These are phyloP conservation scores for Plasmodium knowlesi DNA, from an alignment of 169 alveolate genomes.

Conservation along the genomic window DNA sequence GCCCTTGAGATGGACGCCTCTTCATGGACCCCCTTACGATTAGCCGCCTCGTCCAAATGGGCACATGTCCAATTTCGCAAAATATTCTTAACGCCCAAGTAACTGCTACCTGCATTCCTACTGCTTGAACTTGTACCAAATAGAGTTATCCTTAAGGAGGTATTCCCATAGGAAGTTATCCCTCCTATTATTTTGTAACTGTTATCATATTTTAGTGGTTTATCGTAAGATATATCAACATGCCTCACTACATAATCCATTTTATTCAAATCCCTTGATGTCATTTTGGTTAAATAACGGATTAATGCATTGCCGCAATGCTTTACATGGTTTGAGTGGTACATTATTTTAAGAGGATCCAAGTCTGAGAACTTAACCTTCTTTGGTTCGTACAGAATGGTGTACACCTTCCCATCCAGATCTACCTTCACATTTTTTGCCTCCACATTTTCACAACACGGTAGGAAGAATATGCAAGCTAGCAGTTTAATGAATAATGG, in stretches of 20 bases:
- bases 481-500: background rate
- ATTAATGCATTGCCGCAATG: conserved; percentile 28
- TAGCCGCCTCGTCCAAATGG: background rate
- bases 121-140: conserved; percentile 3
- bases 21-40: background rate
- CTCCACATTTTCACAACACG: conserved; percentile 1
- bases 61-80: background rate
- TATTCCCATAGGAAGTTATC: conserved; percentile 38
- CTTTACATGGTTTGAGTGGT: conserved; percentile 38
- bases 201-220: conserved; percentile 16
- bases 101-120: background rate
- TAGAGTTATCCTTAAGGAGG: conserved; percentile 1
- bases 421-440: conserved; percentile 14
- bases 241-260: background rate
- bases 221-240: conserved; percentile 11
- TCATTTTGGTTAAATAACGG: background rate
- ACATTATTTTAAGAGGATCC: conserved; percentile 25
- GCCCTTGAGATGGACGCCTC: background rate
- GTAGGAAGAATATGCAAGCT: background rate
- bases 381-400: conserved; percentile 15
- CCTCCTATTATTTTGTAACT: conserved; percentile 42
- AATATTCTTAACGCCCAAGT: background rate
- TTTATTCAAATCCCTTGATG: background rate
- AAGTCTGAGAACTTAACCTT: conserved; percentile 32
- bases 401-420: conserved; percentile 9